These are phyloP conservation scores for Juncus effusus DNA, from an alignment of 176 grass and related monocot genomes.

Conservation along the genomic window DNA sequence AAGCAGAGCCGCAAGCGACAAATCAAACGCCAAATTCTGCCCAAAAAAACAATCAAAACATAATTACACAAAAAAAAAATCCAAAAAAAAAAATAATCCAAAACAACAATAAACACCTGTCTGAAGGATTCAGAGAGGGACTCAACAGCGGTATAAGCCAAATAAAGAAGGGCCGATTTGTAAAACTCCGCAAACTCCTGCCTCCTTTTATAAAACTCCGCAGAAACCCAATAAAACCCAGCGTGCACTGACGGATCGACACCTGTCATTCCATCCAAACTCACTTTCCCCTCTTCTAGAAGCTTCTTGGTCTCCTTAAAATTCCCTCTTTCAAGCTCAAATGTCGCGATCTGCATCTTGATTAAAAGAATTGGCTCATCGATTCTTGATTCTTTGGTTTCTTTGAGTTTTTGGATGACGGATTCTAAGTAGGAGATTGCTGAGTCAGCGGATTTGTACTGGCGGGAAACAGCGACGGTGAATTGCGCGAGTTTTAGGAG, in stretches of 20 bases:
- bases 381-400: slow-evolving; percentile 54
- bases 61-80: slow-evolving; percentile 4
- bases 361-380: slow-evolving; percentile 72
- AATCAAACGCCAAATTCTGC: slow-evolving; percentile 88
- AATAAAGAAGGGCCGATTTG: slow-evolving; percentile 83
- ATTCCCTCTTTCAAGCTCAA: slow-evolving; percentile 64
- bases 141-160: slow-evolving; percentile 82
- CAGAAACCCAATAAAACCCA: slow-evolving; percentile 87
- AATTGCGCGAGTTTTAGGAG: slow-evolving; percentile 84
- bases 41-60: slow-evolving; percentile 9
- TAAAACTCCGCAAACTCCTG: slow-evolving; percentile 93
- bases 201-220: slow-evolving; percentile 65
- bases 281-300: slow-evolving; percentile 73
- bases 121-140: slow-evolving; percentile 80
- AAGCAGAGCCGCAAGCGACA: slow-evolving; percentile 79
- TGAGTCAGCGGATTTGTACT: slow-evolving; percentile 71
- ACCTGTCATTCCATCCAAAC: slow-evolving; percentile 82
- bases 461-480: slow-evolving; percentile 61
- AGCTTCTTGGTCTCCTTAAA: slow-evolving; percentile 87
- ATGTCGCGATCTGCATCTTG: slow-evolving; percentile 85
- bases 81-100: background rate
- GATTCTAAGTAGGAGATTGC: slow-evolving; percentile 73
- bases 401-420: slow-evolving; percentile 58
- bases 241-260: slow-evolving; percentile 78
- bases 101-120: slow-evolving; percentile 41